A percentile compares a stretch with the other conserved stretches of the same genome.
Evolutionary conservation across 306 rosid species (phyloP).

Genomic region (Cicer judaicum): DNA sequence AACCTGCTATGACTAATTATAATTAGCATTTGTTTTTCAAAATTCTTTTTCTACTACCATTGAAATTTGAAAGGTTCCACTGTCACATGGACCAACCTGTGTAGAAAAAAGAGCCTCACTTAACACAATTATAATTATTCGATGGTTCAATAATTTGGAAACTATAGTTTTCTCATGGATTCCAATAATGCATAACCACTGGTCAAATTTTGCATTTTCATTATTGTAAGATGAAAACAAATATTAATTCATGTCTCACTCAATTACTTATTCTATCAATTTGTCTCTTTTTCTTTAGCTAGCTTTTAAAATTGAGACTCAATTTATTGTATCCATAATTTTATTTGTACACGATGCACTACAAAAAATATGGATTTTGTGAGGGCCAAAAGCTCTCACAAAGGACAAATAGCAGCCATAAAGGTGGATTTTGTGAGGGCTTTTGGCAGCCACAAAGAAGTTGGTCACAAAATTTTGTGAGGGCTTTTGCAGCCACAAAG

Average conservation of each 20-base stretch:
- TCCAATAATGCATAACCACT: constrained; percentile 57
- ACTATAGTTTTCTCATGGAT: constrained; percentile 33
- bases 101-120: constrained; percentile 40
- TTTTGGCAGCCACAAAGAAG: too few species aligned
- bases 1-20: constrained; percentile 54
- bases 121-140: constrained; percentile 53
- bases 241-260: constrained; percentile 46
- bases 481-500: too few species aligned
- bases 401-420: too few species aligned
- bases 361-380: too few species aligned
- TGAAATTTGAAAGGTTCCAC: constrained; percentile 45
- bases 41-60: constrained; percentile 46
- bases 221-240: constrained; percentile 49
- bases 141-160: constrained; percentile 53
- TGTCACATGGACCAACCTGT: constrained; percentile 85
- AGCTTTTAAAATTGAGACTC: neutral
- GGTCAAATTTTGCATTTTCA: constrained; percentile 48
- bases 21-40: constrained; percentile 43
- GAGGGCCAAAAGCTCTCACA: too few species aligned
- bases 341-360: neutral
- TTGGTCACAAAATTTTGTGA: too few species aligned
- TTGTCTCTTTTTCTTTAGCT: constrained; percentile 22
- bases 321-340: neutral
- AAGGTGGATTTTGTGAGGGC: too few species aligned
- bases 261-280: constrained; percentile 33